Evolutionary conservation across 345 rosid species (phyloP), one percentile per base, ranked within the genome.

Genomic region (Eucalyptus sp.): DNA sequence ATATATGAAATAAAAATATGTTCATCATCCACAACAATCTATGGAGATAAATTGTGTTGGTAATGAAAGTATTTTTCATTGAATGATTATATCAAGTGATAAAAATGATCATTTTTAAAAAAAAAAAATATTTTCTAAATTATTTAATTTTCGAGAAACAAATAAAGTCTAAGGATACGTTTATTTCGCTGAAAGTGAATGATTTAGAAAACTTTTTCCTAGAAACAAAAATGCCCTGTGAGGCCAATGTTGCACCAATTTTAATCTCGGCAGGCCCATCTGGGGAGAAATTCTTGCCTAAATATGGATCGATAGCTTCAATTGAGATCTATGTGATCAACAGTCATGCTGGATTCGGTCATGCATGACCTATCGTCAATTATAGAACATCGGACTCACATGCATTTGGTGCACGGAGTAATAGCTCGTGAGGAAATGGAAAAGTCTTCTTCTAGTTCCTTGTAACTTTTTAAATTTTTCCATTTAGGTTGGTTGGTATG

Each of bases 31-130:
- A 56, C 62, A 56, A 10, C 3, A 10, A 56, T 24, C 6, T 56
- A 0, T 1, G 3, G 13, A 56, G 13, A 56, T 56, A 24, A 56
- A 24, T 56, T 56, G 29, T 52, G 29, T 56, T 6, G 0, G 0
- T 56, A 56, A 56, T 56, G 20, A 24, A 56, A 4, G 29, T 10
- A 24, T 24, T 56, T 25, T 56, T 22, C 27, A 56, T 56, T 25
- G 6, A 56, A 56, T 56, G 13, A 56, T 56, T 56, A 9, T 22
- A 56, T 9, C 62, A 24, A 56, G 29, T 56, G 29, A 56, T 56
- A 56, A 0, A 24, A 56, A 24, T 0, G 3, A 56, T 24, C 27
- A 56, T 24, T 24, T 56, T 56, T 24, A n/a, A n/a, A n/a, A n/a
- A 56, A 2, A 20, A 52, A 18, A 52, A 2, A 7, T 17, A 7